Conservation (phyloP, 139 green algal species). For the Picochlorum sp. region DNA sequence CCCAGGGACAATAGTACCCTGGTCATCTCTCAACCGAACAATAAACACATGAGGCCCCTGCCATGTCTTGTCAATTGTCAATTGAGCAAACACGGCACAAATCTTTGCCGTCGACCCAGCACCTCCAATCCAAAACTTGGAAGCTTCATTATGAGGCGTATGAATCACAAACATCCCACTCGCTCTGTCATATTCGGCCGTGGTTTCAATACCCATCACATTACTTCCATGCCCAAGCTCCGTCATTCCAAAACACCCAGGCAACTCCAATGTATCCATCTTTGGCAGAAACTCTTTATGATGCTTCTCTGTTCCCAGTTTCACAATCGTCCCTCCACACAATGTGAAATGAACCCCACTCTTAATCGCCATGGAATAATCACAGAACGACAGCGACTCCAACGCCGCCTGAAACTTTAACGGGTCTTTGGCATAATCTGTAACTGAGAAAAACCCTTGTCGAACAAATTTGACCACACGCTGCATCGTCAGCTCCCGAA, state of each 20-base stretch:
- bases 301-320: slow-evolving; percentile 78
- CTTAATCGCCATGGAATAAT: slow-evolving; percentile 86
- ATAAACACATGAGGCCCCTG: slow-evolving; percentile 87
- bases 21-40: slow-evolving; percentile 72
- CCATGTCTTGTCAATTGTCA: slow-evolving; percentile 59
- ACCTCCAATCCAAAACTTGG: slow-evolving; percentile 73
- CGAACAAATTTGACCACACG: slow-evolving; percentile 54
- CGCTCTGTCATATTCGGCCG: slow-evolving; percentile 19
- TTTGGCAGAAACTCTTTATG: slow-evolving; percentile 45
- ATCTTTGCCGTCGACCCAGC: slow-evolving; percentile 48
- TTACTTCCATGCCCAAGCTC: slow-evolving; percentile 80
- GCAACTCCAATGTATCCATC: slow-evolving; percentile 59
- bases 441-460: slow-evolving; percentile 54
- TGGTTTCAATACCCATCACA: slow-evolving; percentile 86
- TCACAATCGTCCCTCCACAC: slow-evolving; percentile 49
- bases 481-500: slow-evolving; percentile 65
- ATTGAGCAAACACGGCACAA: slow-evolving; percentile 74
- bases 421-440: slow-evolving; percentile 52
- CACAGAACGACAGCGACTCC: slow-evolving; percentile 60
- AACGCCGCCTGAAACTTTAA: slow-evolving; percentile 59
- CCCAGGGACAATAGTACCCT: slow-evolving; percentile 20
- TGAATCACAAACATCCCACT: slow-evolving; percentile 72
- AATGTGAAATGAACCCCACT: slow-evolving; percentile 81
- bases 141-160: slow-evolving; percentile 67
- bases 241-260: slow-evolving; percentile 81